Evolutionary conservation across 495 filamentous ascomycete species (phyloP).

Genomic region (Xylaria grammica): DNA sequence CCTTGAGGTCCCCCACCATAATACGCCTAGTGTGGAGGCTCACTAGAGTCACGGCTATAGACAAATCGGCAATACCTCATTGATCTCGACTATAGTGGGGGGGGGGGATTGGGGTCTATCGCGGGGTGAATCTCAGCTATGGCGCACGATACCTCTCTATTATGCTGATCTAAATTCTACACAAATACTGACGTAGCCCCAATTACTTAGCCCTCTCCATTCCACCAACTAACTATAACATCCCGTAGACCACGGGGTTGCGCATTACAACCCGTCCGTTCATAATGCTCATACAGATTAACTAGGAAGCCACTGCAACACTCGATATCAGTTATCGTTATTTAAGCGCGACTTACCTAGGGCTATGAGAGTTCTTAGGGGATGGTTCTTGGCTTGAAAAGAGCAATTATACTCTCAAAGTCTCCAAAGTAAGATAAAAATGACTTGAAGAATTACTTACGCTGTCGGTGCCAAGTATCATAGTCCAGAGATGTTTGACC

Average conservation of each 20-base stretch:
- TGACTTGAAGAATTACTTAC: neutral
- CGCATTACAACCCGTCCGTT: too few relatives aligned
- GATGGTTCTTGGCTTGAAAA: too few relatives aligned
- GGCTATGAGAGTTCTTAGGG: too few relatives aligned
- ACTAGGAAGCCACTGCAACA: neutral
- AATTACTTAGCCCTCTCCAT: too few relatives aligned
- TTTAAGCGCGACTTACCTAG: neutral
- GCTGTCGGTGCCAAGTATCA: slow-evolving; percentile 3
- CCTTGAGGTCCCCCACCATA: slow-evolving; percentile 1
- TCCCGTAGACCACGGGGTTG: neutral
- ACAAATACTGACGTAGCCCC: too few relatives aligned
- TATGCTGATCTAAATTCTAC: too few relatives aligned
- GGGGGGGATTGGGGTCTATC: too few relatives aligned
- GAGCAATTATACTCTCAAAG: neutral
- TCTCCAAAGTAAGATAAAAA: neutral
- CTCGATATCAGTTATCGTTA: neutral
- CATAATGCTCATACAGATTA: neutral
- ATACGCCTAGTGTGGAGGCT: neutral
- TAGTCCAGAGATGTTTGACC: slow-evolving; percentile 14
- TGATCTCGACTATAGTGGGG: neutral
- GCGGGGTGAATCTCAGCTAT: neutral
- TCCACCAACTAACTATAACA: neutral
- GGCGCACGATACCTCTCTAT: neutral
- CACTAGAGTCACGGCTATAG: neutral
- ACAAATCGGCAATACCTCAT: neutral